Conservation (phyloP, 2,329 filamentous ascomycete species). For the Botryotinia convoluta region DNA sequence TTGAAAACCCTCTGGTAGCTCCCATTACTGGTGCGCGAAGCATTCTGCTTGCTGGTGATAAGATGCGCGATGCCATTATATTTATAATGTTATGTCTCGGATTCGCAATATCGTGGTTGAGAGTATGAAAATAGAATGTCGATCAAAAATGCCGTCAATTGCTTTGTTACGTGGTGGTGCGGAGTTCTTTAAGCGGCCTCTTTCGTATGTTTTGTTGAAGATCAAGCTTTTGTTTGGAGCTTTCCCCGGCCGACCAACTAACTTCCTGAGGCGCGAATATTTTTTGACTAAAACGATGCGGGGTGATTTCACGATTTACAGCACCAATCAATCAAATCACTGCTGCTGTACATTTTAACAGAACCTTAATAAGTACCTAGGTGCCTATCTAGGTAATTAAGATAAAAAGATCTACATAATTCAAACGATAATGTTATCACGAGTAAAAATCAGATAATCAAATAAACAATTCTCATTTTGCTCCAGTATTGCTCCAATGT, state of each 20-base stretch:
- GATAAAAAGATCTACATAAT: not conserved
- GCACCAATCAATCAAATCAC: not conserved
- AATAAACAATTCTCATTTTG: not conserved
- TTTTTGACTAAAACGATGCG: slow-evolving; percentile 3
- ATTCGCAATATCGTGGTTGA: not conserved
- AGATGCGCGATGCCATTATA: slow-evolving; percentile 46
- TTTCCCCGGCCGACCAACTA: slow-evolving; percentile 14
- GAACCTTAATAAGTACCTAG: not conserved
- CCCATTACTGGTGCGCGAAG: slow-evolving; percentile 29
- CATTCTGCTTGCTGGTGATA: slow-evolving; percentile 42
- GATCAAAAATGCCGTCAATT: not conserved
- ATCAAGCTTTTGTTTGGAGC: slow-evolving; percentile 18
- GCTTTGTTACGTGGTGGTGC: slow-evolving; percentile 9
- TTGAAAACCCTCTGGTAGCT: not conserved
- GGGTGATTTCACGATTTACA: slow-evolving; percentile 10
- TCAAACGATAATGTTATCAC: not conserved
- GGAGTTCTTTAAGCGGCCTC: not conserved
- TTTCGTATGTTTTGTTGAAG: not conserved
- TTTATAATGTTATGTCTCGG: not conserved
- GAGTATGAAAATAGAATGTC: not conserved
- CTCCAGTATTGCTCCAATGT: not conserved
- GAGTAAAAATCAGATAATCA: not conserved
- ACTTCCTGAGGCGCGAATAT: slow-evolving; percentile 15
- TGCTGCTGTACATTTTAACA: not conserved
- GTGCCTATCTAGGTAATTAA: not conserved